Evolutionary conservation across 75 land plant genomes (phyloP), one percentile per base, ranked within the genome.

Genomic region (Sequoia sempervirens): DNA sequence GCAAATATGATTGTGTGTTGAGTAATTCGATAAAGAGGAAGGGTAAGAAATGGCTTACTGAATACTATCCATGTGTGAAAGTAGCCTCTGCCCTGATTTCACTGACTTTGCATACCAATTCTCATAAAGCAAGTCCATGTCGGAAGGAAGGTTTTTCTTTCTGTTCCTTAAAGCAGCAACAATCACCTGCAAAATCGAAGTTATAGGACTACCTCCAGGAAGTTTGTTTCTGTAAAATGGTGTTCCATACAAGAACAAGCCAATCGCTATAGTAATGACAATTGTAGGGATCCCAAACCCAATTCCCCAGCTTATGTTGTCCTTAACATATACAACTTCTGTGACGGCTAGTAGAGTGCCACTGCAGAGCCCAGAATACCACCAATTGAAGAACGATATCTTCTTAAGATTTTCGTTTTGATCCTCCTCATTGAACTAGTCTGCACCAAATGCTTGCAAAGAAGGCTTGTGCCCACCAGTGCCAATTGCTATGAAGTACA

Each of bases 381-480:
- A 93, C 93, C 89, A 89, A 76, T 89, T 89, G 81, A 89, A 89
- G 70, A 87, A 89, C 0, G 91, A 89, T 7, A 32, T 74, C 82
- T 87, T 87, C 75, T 41, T 85, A 23, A 43, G 47, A 17, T 61
- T 85, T 56, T 89, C 91, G 0, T 5, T 14, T 43, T 26, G 3
- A 64, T 89, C 89, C 36, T 85, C 82, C 73, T 89, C 89, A 68
- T 89, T 86, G 75, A 89, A 89, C 81, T 89, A 89, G 76, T 87
- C 89, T 11, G 91, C 91, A 17, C 91, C 89, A 83, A 89, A 87
- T 41, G 89, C 78, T 40, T 90, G 81, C 45, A 89, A 61, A 80
- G 89, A 89, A 4, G 91, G 91, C 28, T 87, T 87, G 84, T 87
- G 73, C 70, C 85, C 80, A 9, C 91, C 91, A 17, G 85, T 70